Evolutionary conservation across 805 yeast genomes (phyloP), one percentile per base, ranked within the genome.

Genomic region (Scheffersomyces stipitis): DNA sequence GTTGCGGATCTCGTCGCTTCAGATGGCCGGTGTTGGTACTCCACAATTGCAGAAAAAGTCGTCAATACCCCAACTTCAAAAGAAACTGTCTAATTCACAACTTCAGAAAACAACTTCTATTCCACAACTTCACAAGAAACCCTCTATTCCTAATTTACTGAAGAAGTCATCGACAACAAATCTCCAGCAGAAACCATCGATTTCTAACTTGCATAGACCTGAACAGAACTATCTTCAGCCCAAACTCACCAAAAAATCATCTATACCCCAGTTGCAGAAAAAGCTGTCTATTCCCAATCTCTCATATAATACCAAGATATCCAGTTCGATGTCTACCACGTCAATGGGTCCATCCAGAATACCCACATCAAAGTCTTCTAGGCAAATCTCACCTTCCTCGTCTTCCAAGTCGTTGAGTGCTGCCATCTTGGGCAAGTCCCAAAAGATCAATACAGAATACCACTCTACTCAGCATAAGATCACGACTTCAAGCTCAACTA

Each of bases 21-120:
- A 65, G 36, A 41, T 58, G 53, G 69, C 70, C 1, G 71, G 71
- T 5, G 69, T 61, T 5, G 9, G 9, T 20, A 20, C 24, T 7
- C 24, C 24, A 7, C 24, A 20, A 20, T 20, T 20, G 3, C 31
- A 33, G 20, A 37, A 37, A 30, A 38, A 40, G 29, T 37, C 48
- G 12, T 44, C 47, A n/a, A 31, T 37, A 8, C 31, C 37, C 22
- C 31, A 33, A 17, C 41, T 47, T 3, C 40, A 46, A 38, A 44
- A 42, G 34, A 42, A 34, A 27, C 24, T 41, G 10, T 46, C 45
- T 5, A 37, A 35, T 8, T 40, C 51, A 5, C 40, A 28, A 8
- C 34, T 46, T 4, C 45, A 37, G 5, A 45, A 34, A 30, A 51
- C 48, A 10, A 15, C 4, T 15, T 26, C 29, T 7, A 24, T 32